Conservation (phyloP, 2,329 filamentous ascomycete species). For the Cryoendolithus antarcticus region DNA sequence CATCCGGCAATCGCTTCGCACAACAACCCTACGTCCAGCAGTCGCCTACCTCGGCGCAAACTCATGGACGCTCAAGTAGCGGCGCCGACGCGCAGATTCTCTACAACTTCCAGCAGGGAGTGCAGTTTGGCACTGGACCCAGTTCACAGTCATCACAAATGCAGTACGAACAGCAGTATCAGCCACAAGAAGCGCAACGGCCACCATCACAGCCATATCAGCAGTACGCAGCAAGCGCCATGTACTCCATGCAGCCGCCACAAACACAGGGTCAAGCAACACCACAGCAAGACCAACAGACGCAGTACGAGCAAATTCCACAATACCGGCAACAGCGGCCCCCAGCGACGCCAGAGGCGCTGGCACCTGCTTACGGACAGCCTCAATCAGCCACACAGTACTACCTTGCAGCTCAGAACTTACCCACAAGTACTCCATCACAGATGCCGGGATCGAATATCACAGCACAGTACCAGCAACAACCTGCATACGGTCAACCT, state of each 20-base stretch:
- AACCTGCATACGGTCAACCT: slow-evolving; percentile 49
- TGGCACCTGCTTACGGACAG: slow-evolving; percentile 54
- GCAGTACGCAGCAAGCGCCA: slow-evolving; percentile 51
- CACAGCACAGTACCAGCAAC: slow-evolving; percentile 50
- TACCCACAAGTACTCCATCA: slow-evolving; percentile 47
- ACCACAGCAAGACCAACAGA: slow-evolving; percentile 38
- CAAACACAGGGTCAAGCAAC: slow-evolving; percentile 26
- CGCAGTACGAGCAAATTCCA: slow-evolving; percentile 59
- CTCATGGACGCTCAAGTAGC: slow-evolving; percentile 25
- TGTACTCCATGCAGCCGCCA: slow-evolving; percentile 66
- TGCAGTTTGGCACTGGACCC: slow-evolving; percentile 45
- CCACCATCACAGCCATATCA: slow-evolving; percentile 43
- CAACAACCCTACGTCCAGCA: slow-evolving; percentile 33
- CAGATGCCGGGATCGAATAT: slow-evolving; percentile 48
- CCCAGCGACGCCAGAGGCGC: slow-evolving; percentile 64
- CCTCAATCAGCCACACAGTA: slow-evolving; percentile 51
- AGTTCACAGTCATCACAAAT: slow-evolving; percentile 38
- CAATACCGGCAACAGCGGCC: slow-evolving; percentile 61
- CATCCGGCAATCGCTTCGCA: slow-evolving; percentile 36
- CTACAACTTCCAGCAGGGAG: slow-evolving; percentile 43
- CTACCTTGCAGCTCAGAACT: slow-evolving; percentile 50
- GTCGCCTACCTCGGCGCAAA: slow-evolving; percentile 30
- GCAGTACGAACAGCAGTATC: slow-evolving; percentile 37
- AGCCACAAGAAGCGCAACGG: slow-evolving; percentile 46
- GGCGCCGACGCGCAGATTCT: slow-evolving; percentile 22